phyloP scores from a whole-genome alignment of 495 filamentous ascomycete species.

The Trichoderma erinaceum region DNA sequence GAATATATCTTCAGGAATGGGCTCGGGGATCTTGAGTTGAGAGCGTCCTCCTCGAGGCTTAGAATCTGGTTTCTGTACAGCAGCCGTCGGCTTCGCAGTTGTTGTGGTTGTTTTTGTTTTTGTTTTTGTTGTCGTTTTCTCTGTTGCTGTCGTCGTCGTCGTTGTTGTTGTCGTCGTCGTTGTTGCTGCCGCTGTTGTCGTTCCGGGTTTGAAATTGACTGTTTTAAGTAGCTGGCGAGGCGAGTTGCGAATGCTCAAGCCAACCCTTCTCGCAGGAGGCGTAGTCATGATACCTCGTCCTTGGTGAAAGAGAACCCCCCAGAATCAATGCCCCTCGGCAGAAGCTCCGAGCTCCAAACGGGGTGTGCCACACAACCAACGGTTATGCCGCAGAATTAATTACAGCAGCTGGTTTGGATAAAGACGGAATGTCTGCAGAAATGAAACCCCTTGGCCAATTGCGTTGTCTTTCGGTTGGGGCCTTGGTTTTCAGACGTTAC shows the following conservation, averaged over 20 bases:
- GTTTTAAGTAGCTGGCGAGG: background rate
- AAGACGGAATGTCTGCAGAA: background rate
- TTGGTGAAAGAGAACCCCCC: background rate
- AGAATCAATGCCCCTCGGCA: background rate
- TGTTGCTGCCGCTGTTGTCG: background rate
- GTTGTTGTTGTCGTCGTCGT: background rate
- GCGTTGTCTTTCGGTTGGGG: background rate
- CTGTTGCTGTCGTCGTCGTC: background rate
- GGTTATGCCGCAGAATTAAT: background rate
- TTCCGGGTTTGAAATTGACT: background rate
- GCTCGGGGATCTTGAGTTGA: background rate
- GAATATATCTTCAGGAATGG: slow-evolving; percentile 5
- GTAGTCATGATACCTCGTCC: background rate
- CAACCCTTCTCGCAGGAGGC: background rate
- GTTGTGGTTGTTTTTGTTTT: background rate
- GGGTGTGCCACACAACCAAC: background rate
- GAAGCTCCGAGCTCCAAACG: background rate
- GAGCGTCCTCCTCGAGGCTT: background rate
- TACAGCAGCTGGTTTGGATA: background rate
- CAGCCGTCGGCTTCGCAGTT: background rate
- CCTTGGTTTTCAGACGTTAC: background rate
- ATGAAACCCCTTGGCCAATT: background rate
- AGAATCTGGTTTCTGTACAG: background rate
- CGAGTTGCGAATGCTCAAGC: background rate
- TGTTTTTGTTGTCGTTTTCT: background rate